Conservation (phyloP, 2,329 filamentous ascomycete genomes). For the Claviceps sorghi region DNA sequence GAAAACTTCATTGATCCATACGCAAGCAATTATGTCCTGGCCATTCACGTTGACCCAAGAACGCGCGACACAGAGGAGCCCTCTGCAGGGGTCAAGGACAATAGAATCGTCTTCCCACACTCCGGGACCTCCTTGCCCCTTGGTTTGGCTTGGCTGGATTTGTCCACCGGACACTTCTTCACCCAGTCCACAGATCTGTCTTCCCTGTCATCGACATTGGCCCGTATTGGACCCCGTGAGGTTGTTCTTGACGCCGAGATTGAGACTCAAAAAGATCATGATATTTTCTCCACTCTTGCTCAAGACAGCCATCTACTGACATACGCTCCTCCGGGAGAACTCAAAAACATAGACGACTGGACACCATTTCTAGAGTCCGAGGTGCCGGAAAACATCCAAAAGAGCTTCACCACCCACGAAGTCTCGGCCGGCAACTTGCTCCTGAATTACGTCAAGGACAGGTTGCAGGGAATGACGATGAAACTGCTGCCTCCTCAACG, state of each 20-base stretch:
- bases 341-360: conserved; percentile 50
- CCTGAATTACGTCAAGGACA: conserved; percentile 70
- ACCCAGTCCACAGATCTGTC: conserved; percentile 61
- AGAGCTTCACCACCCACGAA: conserved; percentile 53
- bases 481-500: conserved; percentile 72
- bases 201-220: conserved; percentile 64
- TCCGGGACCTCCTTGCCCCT: conserved; percentile 24
- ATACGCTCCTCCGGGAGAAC: conserved; percentile 41
- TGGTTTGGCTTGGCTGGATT: conserved; percentile 84
- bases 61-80: no score
- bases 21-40: conserved; percentile 83
- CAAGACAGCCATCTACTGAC: conserved; percentile 66
- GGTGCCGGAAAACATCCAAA: conserved; percentile 36
- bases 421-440: conserved; percentile 63
- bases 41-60: conserved; percentile 43
- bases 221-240: conserved; percentile 71
- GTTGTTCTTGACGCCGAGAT: conserved; percentile 60
- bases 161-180: conserved; percentile 89
- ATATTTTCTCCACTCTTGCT: conserved; percentile 51
- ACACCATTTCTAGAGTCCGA: conserved; percentile 60
- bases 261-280: conserved; percentile 41
- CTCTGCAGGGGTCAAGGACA: not conserved
- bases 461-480: conserved; percentile 62
- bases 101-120: conserved; percentile 4
- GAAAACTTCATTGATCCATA: conserved; percentile 95